Percentiles rank a stretch among this genome's conserved stretches.
Conservation (phyloP, 1,284 basidiomycete species). For the Cutaneotrichosporon sp. region DNA sequence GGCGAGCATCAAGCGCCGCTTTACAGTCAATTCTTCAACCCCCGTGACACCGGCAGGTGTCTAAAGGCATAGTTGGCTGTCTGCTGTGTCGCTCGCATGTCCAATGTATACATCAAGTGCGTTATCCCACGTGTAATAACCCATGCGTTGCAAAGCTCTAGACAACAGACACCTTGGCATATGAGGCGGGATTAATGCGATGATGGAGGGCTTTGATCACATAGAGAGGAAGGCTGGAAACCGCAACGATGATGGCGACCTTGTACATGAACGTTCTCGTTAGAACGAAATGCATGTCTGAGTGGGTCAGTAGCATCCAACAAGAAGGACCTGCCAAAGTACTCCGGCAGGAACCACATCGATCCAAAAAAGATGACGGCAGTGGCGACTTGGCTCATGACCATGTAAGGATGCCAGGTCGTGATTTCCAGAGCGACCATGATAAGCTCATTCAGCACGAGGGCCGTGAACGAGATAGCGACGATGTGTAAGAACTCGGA, state of each 20-base stretch:
- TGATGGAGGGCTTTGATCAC: slow-evolving; percentile 82
- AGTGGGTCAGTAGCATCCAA: not conserved
- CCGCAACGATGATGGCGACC: slow-evolving; percentile 86
- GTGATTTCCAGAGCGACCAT: slow-evolving; percentile 99
- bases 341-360: slow-evolving; percentile 91
- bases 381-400: slow-evolving; percentile 84
- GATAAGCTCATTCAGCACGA: slow-evolving; percentile 94
- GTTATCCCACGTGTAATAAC: too few relatives aligned
- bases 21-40: slow-evolving; percentile 14
- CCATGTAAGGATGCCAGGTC: slow-evolving; percentile 97
- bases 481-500: slow-evolving; percentile 98
- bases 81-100: too few relatives aligned
- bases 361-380: slow-evolving; percentile 83
- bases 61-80: not conserved
- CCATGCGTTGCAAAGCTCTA: slow-evolving; percentile 8
- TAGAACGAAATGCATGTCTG: slow-evolving; percentile 88
- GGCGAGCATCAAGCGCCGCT: slow-evolving; percentile 18
- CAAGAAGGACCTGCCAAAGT: slow-evolving; percentile 71
- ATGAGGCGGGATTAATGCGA: slow-evolving; percentile 85
- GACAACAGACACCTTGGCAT: slow-evolving; percentile 67
- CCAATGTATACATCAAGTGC: not conserved
- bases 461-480: slow-evolving; percentile 92
- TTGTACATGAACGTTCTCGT: slow-evolving; percentile 90
- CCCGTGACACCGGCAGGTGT: not conserved
- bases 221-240: slow-evolving; percentile 87